These are phyloP conservation scores for Sporisorium scitamineum DNA, from an alignment of 1,284 basidiomycete species.

Conservation along the genomic window DNA sequence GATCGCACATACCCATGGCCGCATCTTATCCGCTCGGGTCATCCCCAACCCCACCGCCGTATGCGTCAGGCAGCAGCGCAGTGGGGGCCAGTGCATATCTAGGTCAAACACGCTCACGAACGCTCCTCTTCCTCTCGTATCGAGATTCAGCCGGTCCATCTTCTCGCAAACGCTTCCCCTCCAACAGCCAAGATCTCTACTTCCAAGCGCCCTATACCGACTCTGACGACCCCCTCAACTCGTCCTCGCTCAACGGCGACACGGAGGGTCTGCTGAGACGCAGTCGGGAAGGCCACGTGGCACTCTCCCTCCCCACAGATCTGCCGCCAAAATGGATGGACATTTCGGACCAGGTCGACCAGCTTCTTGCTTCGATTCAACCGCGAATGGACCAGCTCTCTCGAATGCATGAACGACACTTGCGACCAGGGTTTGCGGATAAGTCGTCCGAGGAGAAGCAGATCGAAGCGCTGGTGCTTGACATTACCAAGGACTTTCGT, in stretches of 20 bases:
- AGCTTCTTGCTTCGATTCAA: slow-evolving; percentile 43
- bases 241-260: slow-evolving; percentile 12
- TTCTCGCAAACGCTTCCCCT: slow-evolving; percentile 8
- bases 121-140: slow-evolving; percentile 93
- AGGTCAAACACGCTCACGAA: slow-evolving; percentile 81
- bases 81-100: no score
- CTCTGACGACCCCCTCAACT: slow-evolving; percentile 33
- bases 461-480: slow-evolving; percentile 85
- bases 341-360: slow-evolving; percentile 60
- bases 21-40: slow-evolving; percentile 22
- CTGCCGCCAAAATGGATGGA: slow-evolving; percentile 68
- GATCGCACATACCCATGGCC: slow-evolving; percentile 10
- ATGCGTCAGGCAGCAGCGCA: background rate
- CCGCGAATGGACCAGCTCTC: slow-evolving; percentile 77
- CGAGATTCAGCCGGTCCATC: slow-evolving; percentile 77
- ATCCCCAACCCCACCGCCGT: slow-evolving; percentile 34
- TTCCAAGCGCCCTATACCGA: slow-evolving; percentile 61
- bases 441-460: slow-evolving; percentile 91
- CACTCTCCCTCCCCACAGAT: slow-evolving; percentile 13
- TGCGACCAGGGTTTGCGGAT: slow-evolving; percentile 94
- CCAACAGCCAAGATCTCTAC: slow-evolving; percentile 1
- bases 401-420: slow-evolving; percentile 93
- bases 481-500: slow-evolving; percentile 77
- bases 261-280: slow-evolving; percentile 15
- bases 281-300: slow-evolving; percentile 29